Base-by-base conservation (phyloP, 768 basidiomycete genomes). In the Lepiota venenata region DNA sequence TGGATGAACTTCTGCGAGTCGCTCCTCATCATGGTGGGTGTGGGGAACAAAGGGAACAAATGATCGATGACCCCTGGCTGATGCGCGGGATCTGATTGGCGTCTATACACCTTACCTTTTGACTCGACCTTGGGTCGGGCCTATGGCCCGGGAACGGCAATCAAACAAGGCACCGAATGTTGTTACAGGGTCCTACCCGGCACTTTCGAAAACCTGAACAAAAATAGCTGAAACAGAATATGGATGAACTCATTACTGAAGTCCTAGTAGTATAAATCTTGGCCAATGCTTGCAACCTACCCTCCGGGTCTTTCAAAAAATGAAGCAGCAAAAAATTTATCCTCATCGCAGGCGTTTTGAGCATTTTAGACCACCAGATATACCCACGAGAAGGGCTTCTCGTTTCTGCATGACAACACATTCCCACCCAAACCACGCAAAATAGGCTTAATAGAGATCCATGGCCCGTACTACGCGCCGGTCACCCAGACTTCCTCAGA, bases 391-490 rank as follows among this genome's bases (percentile, higher is more conserved):
- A 20, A 38, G 16, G 39, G 32, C 22, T 69, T 68, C 49, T 50
- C 62, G 4, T 70, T 69, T 60, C 63, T 71, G 2, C 68, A 69
- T 2, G 58, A 58, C 49, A 71, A 72, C 57, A 50, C 63, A 7
- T 62, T 71, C 32, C 56, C 67, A 22, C 40, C 56, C 3, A 76
- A 76, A 56, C 66, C 70, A 7, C 71, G 74, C 22, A 59, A 60
- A 27, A 64, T 63, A n/a, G 71, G 76, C 4, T 54, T 74, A 25
- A 74, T 75, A 3, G 74, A 78, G 60, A 78, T 77, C 47, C 68
- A 75, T 12, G 74, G 75, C 10, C 73, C 74, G 0, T 78, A 76
- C 56, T 76, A 75, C 51, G 61, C 69, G n/a, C 69, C 71, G 0
- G 74, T 75, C 21, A 73, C 72, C 11, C 63, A 67, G 52, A 71